phyloP scores from a whole-genome alignment of 2,329 filamentous ascomycete species.

The Scytalidium lignicola region DNA sequence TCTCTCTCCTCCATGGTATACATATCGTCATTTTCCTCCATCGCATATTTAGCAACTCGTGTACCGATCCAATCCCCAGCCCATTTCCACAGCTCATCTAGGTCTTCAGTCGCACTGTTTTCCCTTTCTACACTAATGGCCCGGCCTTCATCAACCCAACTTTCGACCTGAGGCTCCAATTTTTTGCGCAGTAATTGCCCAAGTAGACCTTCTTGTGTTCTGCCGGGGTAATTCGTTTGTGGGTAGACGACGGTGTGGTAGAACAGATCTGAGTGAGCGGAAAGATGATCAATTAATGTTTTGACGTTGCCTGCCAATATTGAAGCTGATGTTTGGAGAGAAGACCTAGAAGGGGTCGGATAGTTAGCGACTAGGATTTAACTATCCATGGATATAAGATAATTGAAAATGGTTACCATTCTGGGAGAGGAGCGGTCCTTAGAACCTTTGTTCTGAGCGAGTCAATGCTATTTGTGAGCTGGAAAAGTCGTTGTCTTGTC shows the following conservation, averaged over 20 bases:
- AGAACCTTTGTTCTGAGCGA: constrained; percentile 58
- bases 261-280: constrained; percentile 62
- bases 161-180: constrained; percentile 71
- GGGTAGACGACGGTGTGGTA: constrained; percentile 69
- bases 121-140: constrained; percentile 28
- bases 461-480: constrained; percentile 63
- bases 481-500: constrained; percentile 61
- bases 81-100: constrained; percentile 52
- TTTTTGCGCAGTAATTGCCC: constrained; percentile 75
- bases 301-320: constrained; percentile 68
- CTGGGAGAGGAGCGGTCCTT: constrained; percentile 60
- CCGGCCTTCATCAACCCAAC: constrained; percentile 62
- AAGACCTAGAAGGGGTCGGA: constrained; percentile 44
- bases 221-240: constrained; percentile 68
- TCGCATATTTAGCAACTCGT: constrained; percentile 37
- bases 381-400: background rate
- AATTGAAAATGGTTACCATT: constrained; percentile 44
- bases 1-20: constrained; percentile 69
- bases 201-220: constrained; percentile 60
- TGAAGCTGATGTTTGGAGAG: constrained; percentile 64
- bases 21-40: constrained; percentile 51
- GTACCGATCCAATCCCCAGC: constrained; percentile 34
- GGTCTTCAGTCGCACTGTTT: constrained; percentile 36
- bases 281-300: constrained; percentile 60
- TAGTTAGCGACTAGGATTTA: constrained; percentile 7